Evolutionary conservation across 768 basidiomycete species (phyloP), one percentile per base, ranked within the genome.

Genomic region (Suillus alpinus): DNA sequence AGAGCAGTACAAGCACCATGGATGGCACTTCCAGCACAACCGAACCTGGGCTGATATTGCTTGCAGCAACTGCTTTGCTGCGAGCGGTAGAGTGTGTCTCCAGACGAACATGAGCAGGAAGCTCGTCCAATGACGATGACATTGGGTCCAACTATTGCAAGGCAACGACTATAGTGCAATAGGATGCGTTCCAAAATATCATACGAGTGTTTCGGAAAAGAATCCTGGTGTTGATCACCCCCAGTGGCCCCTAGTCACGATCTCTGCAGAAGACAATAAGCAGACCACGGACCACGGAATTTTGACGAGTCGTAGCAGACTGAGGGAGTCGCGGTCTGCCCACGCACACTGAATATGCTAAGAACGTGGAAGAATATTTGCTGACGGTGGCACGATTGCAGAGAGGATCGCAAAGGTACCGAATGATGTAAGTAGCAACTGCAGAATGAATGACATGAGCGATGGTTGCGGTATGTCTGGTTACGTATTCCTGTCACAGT

Each of bases 1-100:
- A 77, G 4, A 88, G 74, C 6, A 92, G 75, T 23, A 80, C 73
- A 23, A 78, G 80, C 10, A 80, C 67, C 26, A 88, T 74, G 1
- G 84, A 74, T 1, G 72, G 67, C 6, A 76, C 75, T 1, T 79
- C 71, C 18, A 88, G 63, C 59, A 92, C 73, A 9, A 73, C 61
- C 1, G 80, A 73, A n/a, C 89, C 89, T 20, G 80, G 72, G 16
- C 65, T 37, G 14, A 87, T 64, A 1, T 52, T 20, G 12, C 59
- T 57, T 10, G 68, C 74, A 1, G 87, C 77, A 18, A 85, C 70
- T 4, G 81, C 82, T 66, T 82, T 79, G 69, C 78, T 77, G 57
- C 87, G 78, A 39, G 86, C 82, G 1, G 71, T 76, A 4, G 77
- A 67, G 68, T 86, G 82, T 29, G 76, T 65, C 56, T 75, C 76